These are phyloP conservation scores for Tylopilus intermedius DNA, from an alignment of 768 basidiomycete species.

Conservation along the genomic window DNA sequence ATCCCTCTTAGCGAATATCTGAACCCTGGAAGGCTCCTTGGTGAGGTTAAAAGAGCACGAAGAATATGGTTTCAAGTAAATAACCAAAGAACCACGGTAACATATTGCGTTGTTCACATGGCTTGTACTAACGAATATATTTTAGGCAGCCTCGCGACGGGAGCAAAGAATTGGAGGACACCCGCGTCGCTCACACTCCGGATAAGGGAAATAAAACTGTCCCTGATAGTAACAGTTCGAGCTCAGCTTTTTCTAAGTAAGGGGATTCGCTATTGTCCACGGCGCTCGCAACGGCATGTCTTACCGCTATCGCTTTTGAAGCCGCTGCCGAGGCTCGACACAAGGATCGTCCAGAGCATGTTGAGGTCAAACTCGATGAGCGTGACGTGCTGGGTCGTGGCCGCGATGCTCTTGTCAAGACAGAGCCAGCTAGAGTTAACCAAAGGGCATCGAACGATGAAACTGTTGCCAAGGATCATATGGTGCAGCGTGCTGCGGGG, in stretches of 20 bases:
- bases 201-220: background rate
- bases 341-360: constrained; percentile 1
- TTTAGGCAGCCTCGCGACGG: background rate
- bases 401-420: background rate
- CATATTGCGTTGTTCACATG: background rate
- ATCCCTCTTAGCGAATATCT: constrained; percentile 19
- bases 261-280: constrained; percentile 10
- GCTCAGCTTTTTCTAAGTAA: constrained; percentile 1
- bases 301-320: constrained; percentile 13
- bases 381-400: background rate
- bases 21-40: background rate
- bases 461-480: background rate
- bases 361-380: background rate
- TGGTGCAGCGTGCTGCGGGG: background rate
- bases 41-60: background rate
- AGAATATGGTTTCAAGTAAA: background rate
- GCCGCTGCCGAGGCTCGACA: constrained; percentile 4
- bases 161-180: background rate
- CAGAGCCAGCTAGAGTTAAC: background rate
- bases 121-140: background rate
- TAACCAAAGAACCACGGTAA: constrained; percentile 1
- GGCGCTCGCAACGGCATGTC: constrained; percentile 6
- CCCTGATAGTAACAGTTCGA: background rate
- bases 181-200: background rate
- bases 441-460: background rate